Base-by-base conservation (phyloP, 2,329 filamentous ascomycete genomes). In the Hypoxylon sp. region DNA sequence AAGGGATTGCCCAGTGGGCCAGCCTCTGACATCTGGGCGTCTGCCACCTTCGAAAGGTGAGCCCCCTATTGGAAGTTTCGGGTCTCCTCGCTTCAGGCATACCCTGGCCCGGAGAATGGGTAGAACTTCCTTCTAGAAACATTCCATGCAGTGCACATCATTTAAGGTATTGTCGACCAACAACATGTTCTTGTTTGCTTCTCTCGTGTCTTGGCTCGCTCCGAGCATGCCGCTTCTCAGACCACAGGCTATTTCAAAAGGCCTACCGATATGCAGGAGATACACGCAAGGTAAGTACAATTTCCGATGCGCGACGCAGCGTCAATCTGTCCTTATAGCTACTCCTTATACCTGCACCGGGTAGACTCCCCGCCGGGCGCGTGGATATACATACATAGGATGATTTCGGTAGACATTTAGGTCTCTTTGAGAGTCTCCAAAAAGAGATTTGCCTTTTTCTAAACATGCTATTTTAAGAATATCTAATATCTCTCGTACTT, bases 101-200 rank as follows among this genome's bases (percentile, higher is more conserved):
- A 57, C 46, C 56, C 70, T 62, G 58, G 66, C 35, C 59, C 39
- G 63, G 65, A 68, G 67, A 66, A 64, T 68, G 62, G 67, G 44
- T 42, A 62, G 70, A 71, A 64, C 48, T 35, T 62, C 51, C 65
- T 75, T 76, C 74, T 76, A 75, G 73, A 76, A 75, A 70, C 65
- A 70, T 76, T 76, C 74, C 62, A 75, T 76, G 74, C 74, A 74
- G 72, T 54, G 67, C 63, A 58, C 57, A 71, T 71, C 69, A 71
- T 69, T 52, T 62, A 44, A 35, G 50, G 52, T 19, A 55, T 59
- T 48, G 63, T 67, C 62, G 46, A 53, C 57, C 48, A 71, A 48
- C 51, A 66, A 32, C 54, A 39, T 59, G 44, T 13, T 55, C 4
- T 55, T 67, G 51, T 56, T 65, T 67, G 61, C 59, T 62, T 59